These are phyloP conservation scores for Irpex sp. DNA, from an alignment of 1,284 basidiomycete species.

Conservation along the genomic window DNA sequence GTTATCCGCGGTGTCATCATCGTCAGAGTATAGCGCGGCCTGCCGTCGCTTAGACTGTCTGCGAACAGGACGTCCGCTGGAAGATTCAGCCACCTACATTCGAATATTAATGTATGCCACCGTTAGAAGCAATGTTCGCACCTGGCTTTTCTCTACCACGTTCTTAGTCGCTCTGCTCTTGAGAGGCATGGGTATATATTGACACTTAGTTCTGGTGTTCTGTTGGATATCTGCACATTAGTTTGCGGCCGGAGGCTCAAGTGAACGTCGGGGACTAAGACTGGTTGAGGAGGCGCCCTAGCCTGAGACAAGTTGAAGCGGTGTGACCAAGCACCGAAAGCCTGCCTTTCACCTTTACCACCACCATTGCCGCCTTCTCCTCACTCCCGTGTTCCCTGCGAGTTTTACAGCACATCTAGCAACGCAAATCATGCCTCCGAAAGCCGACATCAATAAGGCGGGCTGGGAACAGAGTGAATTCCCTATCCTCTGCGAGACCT, in stretches of 20 bases:
- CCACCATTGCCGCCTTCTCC: background rate
- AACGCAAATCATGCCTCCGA: constrained; percentile 38
- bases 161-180: constrained; percentile 24
- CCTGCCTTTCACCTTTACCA: background rate
- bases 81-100: background rate
- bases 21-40: constrained; percentile 19
- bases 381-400: background rate
- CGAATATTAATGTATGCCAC: constrained; percentile 5
- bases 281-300: background rate
- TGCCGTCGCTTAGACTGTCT: constrained; percentile 9
- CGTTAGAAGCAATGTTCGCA: background rate
- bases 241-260: no score
- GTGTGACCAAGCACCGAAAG: background rate
- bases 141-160: background rate
- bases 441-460: constrained; percentile 86
- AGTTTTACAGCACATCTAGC: background rate
- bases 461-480: constrained; percentile 92
- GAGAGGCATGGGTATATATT: constrained; percentile 18
- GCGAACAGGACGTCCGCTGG: constrained; percentile 8
- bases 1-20: constrained; percentile 16
- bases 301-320: background rate
- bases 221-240: background rate
- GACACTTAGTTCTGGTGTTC: background rate
- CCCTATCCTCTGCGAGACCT: constrained; percentile 89
- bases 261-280: no score